phyloP scores from a whole-genome alignment of 495 filamentous ascomycete genomes.

The Hypoxylon intermedium region DNA sequence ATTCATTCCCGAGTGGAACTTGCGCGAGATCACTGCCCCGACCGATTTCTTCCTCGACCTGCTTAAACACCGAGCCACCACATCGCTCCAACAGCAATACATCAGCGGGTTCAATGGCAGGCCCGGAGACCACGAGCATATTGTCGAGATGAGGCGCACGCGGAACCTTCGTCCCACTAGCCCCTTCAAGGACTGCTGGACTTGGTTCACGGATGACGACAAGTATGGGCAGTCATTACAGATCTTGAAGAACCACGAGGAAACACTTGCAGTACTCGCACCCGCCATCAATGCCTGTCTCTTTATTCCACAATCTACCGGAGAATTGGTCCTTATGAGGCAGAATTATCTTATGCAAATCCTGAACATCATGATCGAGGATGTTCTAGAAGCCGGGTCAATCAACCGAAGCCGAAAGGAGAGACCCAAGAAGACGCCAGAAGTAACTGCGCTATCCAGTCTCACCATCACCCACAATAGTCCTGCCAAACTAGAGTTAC shows the following conservation, averaged over 20 bases:
- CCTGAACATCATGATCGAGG: slow-evolving; percentile 44
- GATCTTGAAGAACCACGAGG: background rate
- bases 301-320: slow-evolving; percentile 37
- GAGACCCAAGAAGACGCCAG: slow-evolving; percentile 2
- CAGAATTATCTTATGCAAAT: slow-evolving; percentile 31
- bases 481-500: background rate
- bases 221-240: background rate
- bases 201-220: background rate
- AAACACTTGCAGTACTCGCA: slow-evolving; percentile 18
- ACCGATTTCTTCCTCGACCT: slow-evolving; percentile 44
- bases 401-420: slow-evolving; percentile 19
- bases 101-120: slow-evolving; percentile 1
- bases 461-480: background rate
- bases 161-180: slow-evolving; percentile 36
- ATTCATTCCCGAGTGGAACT: slow-evolving; percentile 49
- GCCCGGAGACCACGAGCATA: slow-evolving; percentile 35
- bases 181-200: background rate
- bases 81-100: slow-evolving; percentile 41
- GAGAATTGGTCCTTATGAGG: slow-evolving; percentile 46
- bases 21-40: slow-evolving; percentile 44
- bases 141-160: slow-evolving; percentile 31
- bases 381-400: slow-evolving; percentile 48
- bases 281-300: slow-evolving; percentile 23
- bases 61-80: slow-evolving; percentile 44
- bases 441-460: background rate